Percentiles rank a stretch among this genome's conserved stretches.
phyloP scores from a whole-genome alignment of 1,139 yeast species.

The Eremothecium coryli region DNA sequence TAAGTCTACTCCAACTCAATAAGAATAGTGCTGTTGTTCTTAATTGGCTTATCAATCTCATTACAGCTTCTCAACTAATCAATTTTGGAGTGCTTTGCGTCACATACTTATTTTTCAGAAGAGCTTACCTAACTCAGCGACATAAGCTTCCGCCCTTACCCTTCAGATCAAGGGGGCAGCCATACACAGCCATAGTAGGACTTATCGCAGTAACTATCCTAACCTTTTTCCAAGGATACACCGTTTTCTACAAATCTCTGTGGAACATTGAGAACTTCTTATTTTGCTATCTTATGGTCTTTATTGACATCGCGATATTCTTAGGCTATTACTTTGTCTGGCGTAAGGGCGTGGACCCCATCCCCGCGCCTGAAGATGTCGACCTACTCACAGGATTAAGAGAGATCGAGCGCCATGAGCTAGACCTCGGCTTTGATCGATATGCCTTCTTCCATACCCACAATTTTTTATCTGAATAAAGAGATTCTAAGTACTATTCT shows the following conservation, averaged over 20 bases:
- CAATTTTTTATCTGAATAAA: too few species aligned
- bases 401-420: conserved; percentile 51
- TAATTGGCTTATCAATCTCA: conserved; percentile 64
- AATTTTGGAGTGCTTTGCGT: conserved; percentile 58
- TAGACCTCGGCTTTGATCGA: conserved; percentile 8
- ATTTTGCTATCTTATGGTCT: conserved; percentile 60
- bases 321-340: conserved; percentile 48
- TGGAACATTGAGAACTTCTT: conserved; percentile 57
- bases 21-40: conserved; percentile 55
- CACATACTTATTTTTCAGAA: conserved; percentile 56
- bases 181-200: conserved; percentile 46
- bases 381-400: conserved; percentile 47
- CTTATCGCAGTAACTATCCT: conserved; percentile 40
- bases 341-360: conserved; percentile 36
- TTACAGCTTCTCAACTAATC: conserved; percentile 72
- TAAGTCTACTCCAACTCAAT: conserved; percentile 48
- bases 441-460: conserved; percentile 6
- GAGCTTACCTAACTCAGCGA: conserved; percentile 52
- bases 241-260: conserved; percentile 52
- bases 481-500: too few species aligned
- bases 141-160: conserved; percentile 49
- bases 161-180: conserved; percentile 47
- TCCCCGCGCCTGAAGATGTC: conserved; percentile 42
- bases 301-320: conserved; percentile 50
- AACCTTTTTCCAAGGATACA: conserved; percentile 59